Base-by-base conservation (phyloP, 2,329 filamentous ascomycete genomes). In the Colletotrichum sp. region DNA sequence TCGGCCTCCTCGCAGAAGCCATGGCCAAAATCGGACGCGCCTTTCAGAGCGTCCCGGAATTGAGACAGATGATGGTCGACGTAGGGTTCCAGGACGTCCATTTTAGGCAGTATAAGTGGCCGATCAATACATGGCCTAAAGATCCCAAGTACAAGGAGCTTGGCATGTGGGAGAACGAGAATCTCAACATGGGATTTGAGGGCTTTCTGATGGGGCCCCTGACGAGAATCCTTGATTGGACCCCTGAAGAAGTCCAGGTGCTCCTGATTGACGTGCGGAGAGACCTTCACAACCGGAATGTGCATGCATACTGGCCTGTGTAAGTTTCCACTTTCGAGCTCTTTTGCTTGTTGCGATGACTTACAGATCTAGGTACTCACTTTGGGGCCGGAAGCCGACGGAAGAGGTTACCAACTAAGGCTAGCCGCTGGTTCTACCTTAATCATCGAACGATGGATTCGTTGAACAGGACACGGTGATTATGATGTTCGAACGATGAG, bases 71-170 rank as follows among this genome's bases (percentile, higher is more conserved):
- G 81, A 81, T 89, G 77, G 13, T 64, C 13, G 71, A 70, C 5
- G 28, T 65, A 8, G 91, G 91, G 2, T 92, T 92, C 77, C 82
- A 85, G 66, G 85, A 91, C 68, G 87, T 92, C 0, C 81, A 82
- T 0, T 86, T 90, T 78, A 81, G 85, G 4, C 79, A 87, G 24
- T 88, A 84, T 78, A 88, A 86, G 80, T 87, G 89, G 82, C 89
- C 89, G 1, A 84, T 84, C 52, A 89, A 88, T 77, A 80, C 83
- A 8, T 91, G 90, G 89, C 86, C 89, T 0, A 87, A 86, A 58
- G 87, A 90, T 56, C 83, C 84, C 7, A 85, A 86, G 28, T 83
- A 88, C 68, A 91, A 91, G 79, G 85, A 90, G 66, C 78, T 90
- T 1, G 89, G 89, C 81, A 78, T 30, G 79, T 72, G 66, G 66